Percentiles rank a stretch among this genome's conserved stretches.
Conservation (phyloP, 805 yeast species). For the Tetrapisispora iriomotensis region DNA sequence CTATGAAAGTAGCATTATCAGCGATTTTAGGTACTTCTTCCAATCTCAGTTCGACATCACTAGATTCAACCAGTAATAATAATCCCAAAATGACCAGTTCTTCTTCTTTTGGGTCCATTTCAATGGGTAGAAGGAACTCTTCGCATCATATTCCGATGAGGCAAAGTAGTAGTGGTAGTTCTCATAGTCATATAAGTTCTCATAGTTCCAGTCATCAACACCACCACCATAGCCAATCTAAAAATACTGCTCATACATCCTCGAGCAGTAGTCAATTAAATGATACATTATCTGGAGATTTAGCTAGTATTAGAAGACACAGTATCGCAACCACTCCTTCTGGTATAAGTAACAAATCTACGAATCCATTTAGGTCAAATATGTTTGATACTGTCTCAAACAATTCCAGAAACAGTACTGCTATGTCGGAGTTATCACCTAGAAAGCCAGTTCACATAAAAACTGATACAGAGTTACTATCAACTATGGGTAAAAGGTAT, state of each 20-base stretch:
- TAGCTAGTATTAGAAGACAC: slow-evolving; percentile 2
- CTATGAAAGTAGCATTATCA: slow-evolving; percentile 3
- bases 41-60: neutral
- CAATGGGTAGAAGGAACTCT: neutral
- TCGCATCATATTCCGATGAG: slow-evolving; percentile 1
- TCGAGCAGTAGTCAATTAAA: neutral
- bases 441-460: neutral
- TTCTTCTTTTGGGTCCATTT: neutral
- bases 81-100: neutral
- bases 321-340: neutral
- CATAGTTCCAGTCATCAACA: neutral
- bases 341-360: neutral
- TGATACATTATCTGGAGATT: neutral
- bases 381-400: neutral
- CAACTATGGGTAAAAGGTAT: neutral
- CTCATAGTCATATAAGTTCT: too few species aligned
- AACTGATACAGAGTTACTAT: neutral
- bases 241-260: neutral
- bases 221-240: neutral
- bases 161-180: neutral
- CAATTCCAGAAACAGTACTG: neutral
- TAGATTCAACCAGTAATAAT: neutral
- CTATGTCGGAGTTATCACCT: neutral
- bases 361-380: neutral
- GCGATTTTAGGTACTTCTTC: neutral